Evolutionary conservation across 176 grass and related monocot genomes (phyloP).

Genomic region (Musa itinerans): DNA sequence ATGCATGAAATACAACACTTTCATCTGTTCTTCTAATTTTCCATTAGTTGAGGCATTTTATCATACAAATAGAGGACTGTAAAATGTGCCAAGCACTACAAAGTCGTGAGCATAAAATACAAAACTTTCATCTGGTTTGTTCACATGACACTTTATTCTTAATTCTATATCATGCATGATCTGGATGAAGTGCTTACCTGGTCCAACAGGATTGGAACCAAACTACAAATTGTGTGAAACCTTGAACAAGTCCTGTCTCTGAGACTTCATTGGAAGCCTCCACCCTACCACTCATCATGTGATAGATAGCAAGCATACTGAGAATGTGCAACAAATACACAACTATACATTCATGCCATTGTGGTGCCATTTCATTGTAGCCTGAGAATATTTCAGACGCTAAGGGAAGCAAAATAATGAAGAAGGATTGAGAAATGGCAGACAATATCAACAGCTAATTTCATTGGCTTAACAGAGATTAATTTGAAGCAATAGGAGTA

Average conservation of each 20-base stretch:
- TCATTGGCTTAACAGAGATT: too few relatives aligned
- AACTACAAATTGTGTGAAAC: constrained; percentile 26
- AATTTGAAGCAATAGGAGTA: not conserved
- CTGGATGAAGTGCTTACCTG: constrained; percentile 32
- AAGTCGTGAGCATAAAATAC: too few relatives aligned
- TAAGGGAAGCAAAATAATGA: not conserved
- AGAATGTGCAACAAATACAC: not conserved
- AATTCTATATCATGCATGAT: not conserved
- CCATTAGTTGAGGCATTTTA: not conserved
- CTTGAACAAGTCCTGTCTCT: not conserved
- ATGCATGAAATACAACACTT: too few relatives aligned
- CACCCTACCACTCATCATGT: not conserved
- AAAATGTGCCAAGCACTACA: too few relatives aligned
- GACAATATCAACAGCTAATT: not conserved
- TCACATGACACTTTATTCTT: too few relatives aligned
- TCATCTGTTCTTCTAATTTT: not conserved
- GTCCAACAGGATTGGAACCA: constrained; percentile 76
- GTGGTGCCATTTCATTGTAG: not conserved
- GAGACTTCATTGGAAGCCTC: not conserved
- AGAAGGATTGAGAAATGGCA: not conserved
- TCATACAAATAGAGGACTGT: not conserved
- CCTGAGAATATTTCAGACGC: not conserved
- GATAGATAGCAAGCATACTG: not conserved
- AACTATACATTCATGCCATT: too few relatives aligned
- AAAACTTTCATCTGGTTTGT: too few relatives aligned